Evolutionary conservation across 495 filamentous ascomycete genomes (phyloP), one percentile per base, ranked within the genome.

Genomic region (Aspergillus carlsbadensis): DNA sequence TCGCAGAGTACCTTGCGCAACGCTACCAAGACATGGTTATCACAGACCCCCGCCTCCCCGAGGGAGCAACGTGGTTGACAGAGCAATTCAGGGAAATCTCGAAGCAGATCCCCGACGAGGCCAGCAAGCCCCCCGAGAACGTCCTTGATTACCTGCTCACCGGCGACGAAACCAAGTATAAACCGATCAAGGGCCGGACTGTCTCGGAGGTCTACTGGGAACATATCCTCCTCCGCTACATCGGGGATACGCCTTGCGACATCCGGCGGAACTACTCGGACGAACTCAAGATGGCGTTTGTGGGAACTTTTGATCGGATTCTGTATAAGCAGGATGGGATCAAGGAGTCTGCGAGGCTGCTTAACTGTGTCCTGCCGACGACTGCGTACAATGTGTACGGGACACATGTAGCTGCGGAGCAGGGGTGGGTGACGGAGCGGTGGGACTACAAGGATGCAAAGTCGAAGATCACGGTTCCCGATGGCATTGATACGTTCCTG

Each of bases 181-280:
- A 10, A 18, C 15, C 14, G 0, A 29, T 22, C 41, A 15, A 20
- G 18, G 42, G 42, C 26, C 52, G 52, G n/a, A 35, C 33, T 36
- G 53, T 56, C 15, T 26, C 31, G 15, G 53, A 47, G n/a, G 31
- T 56, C 8, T 56, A 56, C 53, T 56, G 53, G 53, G 53, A 56
- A 17, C 53, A 56, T 40, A 56, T 56, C 42, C 53, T 56, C 5
- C 53, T 56, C 1, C 53, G 53, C 26, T 56, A 56, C 40, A 56
- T 56, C 53, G 42, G 53, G 4, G 53, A 56, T 22, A 47, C 36
- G 14, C 53, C 53, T 6, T 37, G 20, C 15, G 53, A 56, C 31
- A 47, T 56, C 17, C 5, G 11, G 31, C 53, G 53, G 7, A 56
- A 56, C 43, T 56, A 56, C 53, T 56, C 53, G 1, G 11, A 0